These are phyloP conservation scores for Backusella psychrophila DNA, from an alignment of 192 early-diverging fungal genomes.

Conservation along the genomic window DNA sequence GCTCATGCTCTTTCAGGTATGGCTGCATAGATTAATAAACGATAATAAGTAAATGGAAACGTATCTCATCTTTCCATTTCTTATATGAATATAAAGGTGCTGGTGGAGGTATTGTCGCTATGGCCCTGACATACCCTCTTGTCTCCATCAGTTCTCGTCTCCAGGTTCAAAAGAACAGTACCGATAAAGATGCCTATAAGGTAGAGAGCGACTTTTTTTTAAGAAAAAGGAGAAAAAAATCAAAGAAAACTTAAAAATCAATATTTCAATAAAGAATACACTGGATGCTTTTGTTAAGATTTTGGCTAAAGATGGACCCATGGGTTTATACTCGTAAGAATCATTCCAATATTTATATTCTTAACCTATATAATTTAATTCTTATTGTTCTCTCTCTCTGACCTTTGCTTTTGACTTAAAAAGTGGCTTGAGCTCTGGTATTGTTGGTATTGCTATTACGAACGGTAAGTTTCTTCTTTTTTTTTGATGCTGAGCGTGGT, in stretches of 20 bases:
- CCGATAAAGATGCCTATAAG: conserved; percentile 60
- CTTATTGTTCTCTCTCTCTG: neutral
- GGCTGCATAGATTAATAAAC: neutral
- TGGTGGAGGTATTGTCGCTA: conserved; percentile 86
- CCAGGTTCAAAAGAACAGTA: conserved; percentile 69
- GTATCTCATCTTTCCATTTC: neutral
- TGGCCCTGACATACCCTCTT: conserved; percentile 93
- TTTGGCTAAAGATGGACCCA: conserved; percentile 81
- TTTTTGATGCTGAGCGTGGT: neutral
- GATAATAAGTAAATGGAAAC: neutral
- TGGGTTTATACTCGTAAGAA: conserved; percentile 86
- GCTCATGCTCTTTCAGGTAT: conserved; percentile 75
- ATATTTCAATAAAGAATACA: conserved; percentile 40
- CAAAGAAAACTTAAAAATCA: neutral
- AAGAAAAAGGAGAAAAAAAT: neutral
- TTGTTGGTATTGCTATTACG: conserved; percentile 96
- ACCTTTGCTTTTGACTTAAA: neutral
- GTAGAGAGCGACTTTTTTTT: conserved; percentile 22
- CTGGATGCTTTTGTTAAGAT: conserved; percentile 86
- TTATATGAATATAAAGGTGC: conserved; percentile 50
- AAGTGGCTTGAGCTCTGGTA: conserved; percentile 89
- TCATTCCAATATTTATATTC: neutral
- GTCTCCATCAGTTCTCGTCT: conserved; percentile 78
- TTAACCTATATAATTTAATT: neutral
- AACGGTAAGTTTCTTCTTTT: conserved; percentile 70